phyloP scores from a whole-genome alignment of 768 basidiomycete genomes.

The Rhodosporidiobolus odoratus region DNA sequence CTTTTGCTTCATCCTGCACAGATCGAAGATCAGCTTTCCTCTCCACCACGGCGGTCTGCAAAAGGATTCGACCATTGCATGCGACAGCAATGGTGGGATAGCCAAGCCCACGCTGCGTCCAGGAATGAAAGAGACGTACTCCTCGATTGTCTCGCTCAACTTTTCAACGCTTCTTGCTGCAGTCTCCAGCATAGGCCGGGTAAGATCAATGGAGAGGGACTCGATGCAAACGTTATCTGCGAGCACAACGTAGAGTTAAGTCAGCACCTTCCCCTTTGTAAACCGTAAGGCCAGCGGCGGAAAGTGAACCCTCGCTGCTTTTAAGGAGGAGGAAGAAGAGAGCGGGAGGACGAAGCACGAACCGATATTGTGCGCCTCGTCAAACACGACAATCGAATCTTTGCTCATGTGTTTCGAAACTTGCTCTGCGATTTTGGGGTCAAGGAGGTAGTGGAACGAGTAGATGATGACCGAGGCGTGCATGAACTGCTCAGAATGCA shows the following conservation, averaged over 20 bases:
- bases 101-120: no score
- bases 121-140: slow-evolving; percentile 60
- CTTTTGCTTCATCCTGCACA: slow-evolving; percentile 75
- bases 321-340: neutral
- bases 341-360: slow-evolving; percentile 37
- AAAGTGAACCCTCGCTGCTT: no score
- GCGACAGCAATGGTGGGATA: no score
- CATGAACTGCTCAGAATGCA: slow-evolving; percentile 64
- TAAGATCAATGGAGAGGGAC: slow-evolving; percentile 92
- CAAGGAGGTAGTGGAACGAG: slow-evolving; percentile 96
- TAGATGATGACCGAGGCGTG: slow-evolving; percentile 96
- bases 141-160: slow-evolving; percentile 86
- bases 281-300: no score
- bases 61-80: no score
- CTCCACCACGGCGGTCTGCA: no score
- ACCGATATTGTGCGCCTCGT: slow-evolving; percentile 99
- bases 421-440: slow-evolving; percentile 98
- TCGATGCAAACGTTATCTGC: slow-evolving; percentile 98
- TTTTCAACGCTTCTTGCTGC: slow-evolving; percentile 79
- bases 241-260: neutral
- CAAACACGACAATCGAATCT: slow-evolving; percentile 97
- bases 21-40: no score
- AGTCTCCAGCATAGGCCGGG: slow-evolving; percentile 93
- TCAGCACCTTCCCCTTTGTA: neutral
- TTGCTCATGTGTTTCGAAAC: slow-evolving; percentile 97